Conservation (phyloP, 2,329 filamentous ascomycete species). For the Esteya vermicola region DNA sequence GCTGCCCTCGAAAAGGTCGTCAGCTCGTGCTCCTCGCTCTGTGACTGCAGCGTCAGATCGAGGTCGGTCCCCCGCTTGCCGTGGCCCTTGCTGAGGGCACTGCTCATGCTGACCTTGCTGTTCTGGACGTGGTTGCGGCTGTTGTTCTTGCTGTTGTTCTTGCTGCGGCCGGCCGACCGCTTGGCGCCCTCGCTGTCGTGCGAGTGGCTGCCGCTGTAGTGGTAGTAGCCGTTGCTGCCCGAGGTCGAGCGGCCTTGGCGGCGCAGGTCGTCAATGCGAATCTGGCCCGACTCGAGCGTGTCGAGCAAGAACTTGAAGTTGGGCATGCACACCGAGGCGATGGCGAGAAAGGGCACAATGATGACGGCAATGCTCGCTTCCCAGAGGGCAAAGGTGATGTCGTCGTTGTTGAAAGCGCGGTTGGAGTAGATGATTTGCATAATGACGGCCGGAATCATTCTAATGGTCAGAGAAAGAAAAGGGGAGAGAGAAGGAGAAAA, state of each 20-base stretch:
- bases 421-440: neutral
- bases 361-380: neutral
- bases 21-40: slow-evolving; percentile 1
- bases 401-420: neutral
- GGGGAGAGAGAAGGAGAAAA: neutral
- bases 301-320: slow-evolving; percentile 4
- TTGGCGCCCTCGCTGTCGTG: no score
- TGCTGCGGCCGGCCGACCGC: neutral
- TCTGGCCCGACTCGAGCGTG: slow-evolving; percentile 1
- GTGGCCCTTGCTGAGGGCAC: neutral
- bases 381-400: neutral
- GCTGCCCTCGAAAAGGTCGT: no score
- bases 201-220: neutral
- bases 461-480: neutral
- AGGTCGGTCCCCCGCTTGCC: neutral
- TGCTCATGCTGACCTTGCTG: neutral
- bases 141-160: no score
- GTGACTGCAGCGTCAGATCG: neutral
- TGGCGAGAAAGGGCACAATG: slow-evolving; percentile 2
- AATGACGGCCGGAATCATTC: neutral
- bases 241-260: neutral
- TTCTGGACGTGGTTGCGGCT: neutral
- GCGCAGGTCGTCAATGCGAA: slow-evolving; percentile 2
- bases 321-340: slow-evolving; percentile 2
- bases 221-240: neutral